phyloP scores from a whole-genome alignment of 2,329 filamentous ascomycete genomes.

The Penicillium sp. region DNA sequence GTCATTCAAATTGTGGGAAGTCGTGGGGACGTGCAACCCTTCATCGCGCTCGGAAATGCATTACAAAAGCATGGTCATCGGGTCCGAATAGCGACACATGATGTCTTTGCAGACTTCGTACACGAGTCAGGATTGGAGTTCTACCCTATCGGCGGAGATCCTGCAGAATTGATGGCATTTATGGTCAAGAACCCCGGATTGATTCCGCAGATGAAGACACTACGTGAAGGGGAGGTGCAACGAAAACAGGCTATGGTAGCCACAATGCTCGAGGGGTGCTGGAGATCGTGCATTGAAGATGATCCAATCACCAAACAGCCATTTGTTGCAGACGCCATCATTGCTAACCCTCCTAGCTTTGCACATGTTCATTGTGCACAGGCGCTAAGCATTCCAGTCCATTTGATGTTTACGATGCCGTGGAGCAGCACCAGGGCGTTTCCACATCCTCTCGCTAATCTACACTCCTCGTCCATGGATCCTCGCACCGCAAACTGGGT shows the following conservation, averaged over 20 bases:
- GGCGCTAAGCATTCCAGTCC: slow-evolving; percentile 51
- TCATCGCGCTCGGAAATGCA: slow-evolving; percentile 56
- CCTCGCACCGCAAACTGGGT: slow-evolving; percentile 40
- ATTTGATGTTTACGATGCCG: slow-evolving; percentile 57
- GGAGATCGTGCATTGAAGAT: slow-evolving; percentile 42
- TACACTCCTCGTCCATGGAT: slow-evolving; percentile 32
- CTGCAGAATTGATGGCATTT: slow-evolving; percentile 53
- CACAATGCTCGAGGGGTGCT: slow-evolving; percentile 43
- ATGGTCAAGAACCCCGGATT: slow-evolving; percentile 53
- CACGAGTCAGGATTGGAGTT: slow-evolving; percentile 56
- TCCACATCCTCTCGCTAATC: slow-evolving; percentile 53
- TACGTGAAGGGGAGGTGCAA: slow-evolving; percentile 38
- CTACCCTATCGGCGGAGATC: slow-evolving; percentile 59
- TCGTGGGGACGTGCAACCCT: slow-evolving; percentile 60
- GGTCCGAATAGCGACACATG: slow-evolving; percentile 59
- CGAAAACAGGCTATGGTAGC: slow-evolving; percentile 36
- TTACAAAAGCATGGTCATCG: slow-evolving; percentile 54
- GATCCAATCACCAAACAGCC: slow-evolving; percentile 35
- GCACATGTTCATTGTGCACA: slow-evolving; percentile 48
- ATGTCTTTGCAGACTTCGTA: slow-evolving; percentile 56
- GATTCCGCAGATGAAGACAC: slow-evolving; percentile 39
- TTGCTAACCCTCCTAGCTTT: slow-evolving; percentile 56
- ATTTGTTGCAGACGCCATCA: slow-evolving; percentile 57
- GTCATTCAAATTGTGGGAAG: slow-evolving; percentile 60
- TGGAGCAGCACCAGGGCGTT: slow-evolving; percentile 49